Evolutionary conservation across 345 rosid genomes (phyloP), one percentile per base, ranked within the genome.

Genomic region (Salix purpurea): DNA sequence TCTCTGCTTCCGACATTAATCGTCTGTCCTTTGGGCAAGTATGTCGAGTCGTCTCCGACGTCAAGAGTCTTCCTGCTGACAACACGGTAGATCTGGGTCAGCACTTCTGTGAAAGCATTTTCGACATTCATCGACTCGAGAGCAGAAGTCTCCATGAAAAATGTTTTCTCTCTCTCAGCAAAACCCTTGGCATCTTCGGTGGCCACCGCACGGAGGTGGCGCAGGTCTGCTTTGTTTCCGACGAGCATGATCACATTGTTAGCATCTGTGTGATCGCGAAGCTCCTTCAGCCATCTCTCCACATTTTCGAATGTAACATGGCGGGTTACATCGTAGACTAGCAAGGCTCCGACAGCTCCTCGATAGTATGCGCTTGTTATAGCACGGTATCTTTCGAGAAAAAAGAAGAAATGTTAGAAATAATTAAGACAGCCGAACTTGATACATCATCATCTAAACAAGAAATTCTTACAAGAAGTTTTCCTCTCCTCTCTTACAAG

Each of bases 131-230:
- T 36, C 4, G 84, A 81, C 65, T 77, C 84, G 4, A 81, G 80
- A 69, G 84, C 80, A n/a, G 84, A 81, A 26, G 84, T 81, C 67
- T 81, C 84, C 80, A 77, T 77, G 84, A 81, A 81, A 26, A 81
- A 81, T 4, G 84, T 77, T 23, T 24, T 73, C 69, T 81, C 80
- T 46, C 77, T 72, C n/a, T 81, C 77, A 2, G 84, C 80, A 40
- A 81, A 81, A 14, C 70, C 77, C 62, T 50, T 69, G 54, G 84
- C 67, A 9, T 81, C 84, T 6, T 77, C 84, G 1, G 76, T 40
- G 36, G 62, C 21, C 34, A 81, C 84, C 4, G 80, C 75, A n/a
- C 80, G 77, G n/a, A 81, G 78, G 75, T 81, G 84, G 19, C 80
- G 84, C 24, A 77, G 78, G 44, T 81, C 84, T 30, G 80, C 84